Evolutionary conservation across 225 moss, liverwort and hornwort genomes (phyloP).

Genomic region (Anthoceros angustus): DNA sequence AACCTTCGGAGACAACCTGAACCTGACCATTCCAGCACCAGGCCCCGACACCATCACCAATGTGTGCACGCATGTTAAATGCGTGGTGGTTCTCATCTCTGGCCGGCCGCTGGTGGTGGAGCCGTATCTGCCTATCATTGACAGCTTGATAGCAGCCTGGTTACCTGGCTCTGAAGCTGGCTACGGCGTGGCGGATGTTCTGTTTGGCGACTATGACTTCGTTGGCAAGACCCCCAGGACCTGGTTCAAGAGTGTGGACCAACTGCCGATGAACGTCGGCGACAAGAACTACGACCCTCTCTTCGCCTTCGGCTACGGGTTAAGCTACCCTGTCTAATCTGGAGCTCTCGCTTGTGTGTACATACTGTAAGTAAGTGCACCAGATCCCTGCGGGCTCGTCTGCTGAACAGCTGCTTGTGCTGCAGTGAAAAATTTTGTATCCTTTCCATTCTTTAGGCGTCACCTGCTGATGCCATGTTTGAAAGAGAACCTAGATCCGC

Average conservation of each 20-base stretch:
- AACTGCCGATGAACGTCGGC: slow-evolving; percentile 72
- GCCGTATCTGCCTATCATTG: slow-evolving; percentile 28
- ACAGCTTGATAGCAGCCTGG: slow-evolving; percentile 59
- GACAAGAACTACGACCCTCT: slow-evolving; percentile 49
- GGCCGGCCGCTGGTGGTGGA: slow-evolving; percentile 48
- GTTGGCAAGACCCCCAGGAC: slow-evolving; percentile 34
- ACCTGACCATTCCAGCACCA: slow-evolving; percentile 37
- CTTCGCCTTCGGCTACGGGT: slow-evolving; percentile 65
- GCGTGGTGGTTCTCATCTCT: slow-evolving; percentile 43
- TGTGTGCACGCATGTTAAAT: slow-evolving; percentile 33
- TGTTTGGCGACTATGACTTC: slow-evolving; percentile 50
- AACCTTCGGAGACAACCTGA: slow-evolving; percentile 39
- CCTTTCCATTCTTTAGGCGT: too few relatives aligned
- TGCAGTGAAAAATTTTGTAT: too few relatives aligned
- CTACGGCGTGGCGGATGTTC: slow-evolving; percentile 33
- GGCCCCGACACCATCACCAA: slow-evolving; percentile 34
- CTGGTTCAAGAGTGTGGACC: slow-evolving; percentile 44
- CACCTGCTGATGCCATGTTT: too few relatives aligned
- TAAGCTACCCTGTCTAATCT: slow-evolving; percentile 6
- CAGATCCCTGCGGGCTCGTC: too few relatives aligned
- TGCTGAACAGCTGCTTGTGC: too few relatives aligned
- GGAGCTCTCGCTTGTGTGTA: too few relatives aligned
- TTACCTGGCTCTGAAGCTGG: slow-evolving; percentile 43
- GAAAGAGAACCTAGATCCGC: too few relatives aligned
- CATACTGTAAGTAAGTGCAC: too few relatives aligned